phyloP scores from a whole-genome alignment of 805 yeast genomes.

The Schizosaccharomyces japonicus region DNA sequence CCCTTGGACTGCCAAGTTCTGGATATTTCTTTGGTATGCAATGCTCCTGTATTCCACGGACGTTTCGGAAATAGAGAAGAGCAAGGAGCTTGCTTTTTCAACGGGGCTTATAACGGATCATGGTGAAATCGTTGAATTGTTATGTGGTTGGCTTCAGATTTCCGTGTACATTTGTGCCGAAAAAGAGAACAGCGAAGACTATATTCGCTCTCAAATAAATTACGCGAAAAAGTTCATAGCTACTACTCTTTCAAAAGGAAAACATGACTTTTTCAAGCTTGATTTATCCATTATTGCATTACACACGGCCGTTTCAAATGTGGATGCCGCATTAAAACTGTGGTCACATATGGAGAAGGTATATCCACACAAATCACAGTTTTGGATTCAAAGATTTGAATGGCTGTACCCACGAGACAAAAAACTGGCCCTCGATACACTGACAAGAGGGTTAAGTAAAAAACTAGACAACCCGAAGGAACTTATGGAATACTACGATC shows the following conservation, averaged over 20 bases:
- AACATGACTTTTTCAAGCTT: conserved; percentile 5
- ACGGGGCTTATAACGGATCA: conserved; percentile 5
- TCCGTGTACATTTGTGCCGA: conserved; percentile 6
- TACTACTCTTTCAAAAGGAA: not conserved
- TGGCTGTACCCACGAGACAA: too few relatives aligned
- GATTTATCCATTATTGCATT: conserved; percentile 3
- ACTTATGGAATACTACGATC: too few relatives aligned
- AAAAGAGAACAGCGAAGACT: not conserved
- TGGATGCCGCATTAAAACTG: not conserved
- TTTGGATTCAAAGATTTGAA: too few relatives aligned
- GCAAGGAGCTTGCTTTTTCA: conserved; percentile 7
- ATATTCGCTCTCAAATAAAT: not conserved
- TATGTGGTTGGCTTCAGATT: conserved; percentile 8
- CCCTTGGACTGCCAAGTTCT: conserved; percentile 12
- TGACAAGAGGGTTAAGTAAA: too few relatives aligned
- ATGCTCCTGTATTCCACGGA: conserved; percentile 6
- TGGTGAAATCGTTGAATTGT: conserved; percentile 7
- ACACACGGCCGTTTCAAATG: not conserved
- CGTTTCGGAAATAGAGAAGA: conserved; percentile 4
- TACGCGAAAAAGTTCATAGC: not conserved
- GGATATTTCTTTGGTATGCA: conserved; percentile 12
- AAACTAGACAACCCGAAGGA: too few relatives aligned
- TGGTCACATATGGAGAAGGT: not conserved
- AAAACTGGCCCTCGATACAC: too few relatives aligned
- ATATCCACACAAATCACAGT: not conserved